phyloP scores from a whole-genome alignment of 2,329 filamentous ascomycete genomes.

The Fusarium gaditjirri region DNA sequence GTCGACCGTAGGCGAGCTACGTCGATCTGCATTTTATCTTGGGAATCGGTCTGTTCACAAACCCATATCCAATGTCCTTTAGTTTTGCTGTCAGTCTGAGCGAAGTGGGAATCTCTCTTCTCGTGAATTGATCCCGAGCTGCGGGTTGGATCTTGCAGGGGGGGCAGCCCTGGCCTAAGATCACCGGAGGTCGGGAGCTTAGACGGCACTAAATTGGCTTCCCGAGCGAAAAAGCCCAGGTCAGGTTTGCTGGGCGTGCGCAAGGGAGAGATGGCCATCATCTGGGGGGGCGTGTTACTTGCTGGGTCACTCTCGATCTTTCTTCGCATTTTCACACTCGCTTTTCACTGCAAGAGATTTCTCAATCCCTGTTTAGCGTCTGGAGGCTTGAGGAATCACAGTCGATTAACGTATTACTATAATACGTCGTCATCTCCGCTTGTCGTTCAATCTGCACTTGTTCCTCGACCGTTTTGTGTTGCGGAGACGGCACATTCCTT shows the following conservation, averaged over 20 bases:
- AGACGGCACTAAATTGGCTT: constrained; percentile 13
- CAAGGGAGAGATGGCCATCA: constrained; percentile 13
- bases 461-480: constrained; percentile 1
- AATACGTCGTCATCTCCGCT: constrained; percentile 30
- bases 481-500: constrained; percentile 35
- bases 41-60: background rate
- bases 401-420: constrained; percentile 13
- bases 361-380: constrained; percentile 8
- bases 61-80: background rate
- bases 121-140: constrained; percentile 10
- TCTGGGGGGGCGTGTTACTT: background rate
- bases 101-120: background rate
- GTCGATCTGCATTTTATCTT: constrained; percentile 20
- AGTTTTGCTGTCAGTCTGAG: constrained; percentile 16
- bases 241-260: background rate
- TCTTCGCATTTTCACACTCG: background rate
- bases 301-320: background rate
- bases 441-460: background rate
- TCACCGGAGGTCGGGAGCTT: constrained; percentile 28
- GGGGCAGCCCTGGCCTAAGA: constrained; percentile 31
- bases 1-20: background rate
- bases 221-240: constrained; percentile 17
- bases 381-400: background rate
- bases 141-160: constrained; percentile 25
- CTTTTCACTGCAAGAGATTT: constrained; percentile 10